These are phyloP conservation scores for Funneliformis geosporum DNA, from an alignment of 192 early-diverging fungal genomes.

Conservation along the genomic window DNA sequence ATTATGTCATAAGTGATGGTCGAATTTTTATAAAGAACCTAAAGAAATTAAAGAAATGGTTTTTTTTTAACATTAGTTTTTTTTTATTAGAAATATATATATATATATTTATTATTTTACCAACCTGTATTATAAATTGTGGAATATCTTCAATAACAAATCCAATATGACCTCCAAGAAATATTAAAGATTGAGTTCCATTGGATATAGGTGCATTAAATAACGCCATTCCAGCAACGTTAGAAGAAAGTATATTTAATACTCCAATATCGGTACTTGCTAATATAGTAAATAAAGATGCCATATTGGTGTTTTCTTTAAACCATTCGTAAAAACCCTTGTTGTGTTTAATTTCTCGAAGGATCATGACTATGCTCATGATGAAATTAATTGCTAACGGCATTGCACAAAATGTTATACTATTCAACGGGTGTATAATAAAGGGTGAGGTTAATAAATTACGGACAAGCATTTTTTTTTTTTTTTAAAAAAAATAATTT, in stretches of 20 bases:
- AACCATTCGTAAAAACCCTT: not conserved
- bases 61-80: too few relatives aligned
- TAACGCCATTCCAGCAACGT: not conserved
- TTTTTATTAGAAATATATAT: too few relatives aligned
- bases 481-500: too few relatives aligned
- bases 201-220: not conserved
- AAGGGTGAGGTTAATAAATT: not conserved
- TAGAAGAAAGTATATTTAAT: not conserved
- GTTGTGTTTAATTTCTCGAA: not conserved
- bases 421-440: too few relatives aligned
- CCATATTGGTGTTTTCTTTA: not conserved
- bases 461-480: not conserved
- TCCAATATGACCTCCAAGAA: not conserved
- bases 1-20: not conserved
- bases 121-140: conserved; percentile 3
- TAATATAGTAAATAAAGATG: not conserved
- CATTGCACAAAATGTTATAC: not conserved
- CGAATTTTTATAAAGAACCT: not conserved
- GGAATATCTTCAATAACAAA: conserved; percentile 16
- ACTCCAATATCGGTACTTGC: not conserved
- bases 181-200: not conserved
- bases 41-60: not conserved
- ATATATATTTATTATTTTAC: not conserved
- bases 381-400: not conserved
- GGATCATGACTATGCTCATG: not conserved